Percentiles rank a stretch among this genome's conserved stretches.
phyloP scores from a whole-genome alignment of 1,139 yeast genomes.

The Saccharomyces pastorianus region DNA sequence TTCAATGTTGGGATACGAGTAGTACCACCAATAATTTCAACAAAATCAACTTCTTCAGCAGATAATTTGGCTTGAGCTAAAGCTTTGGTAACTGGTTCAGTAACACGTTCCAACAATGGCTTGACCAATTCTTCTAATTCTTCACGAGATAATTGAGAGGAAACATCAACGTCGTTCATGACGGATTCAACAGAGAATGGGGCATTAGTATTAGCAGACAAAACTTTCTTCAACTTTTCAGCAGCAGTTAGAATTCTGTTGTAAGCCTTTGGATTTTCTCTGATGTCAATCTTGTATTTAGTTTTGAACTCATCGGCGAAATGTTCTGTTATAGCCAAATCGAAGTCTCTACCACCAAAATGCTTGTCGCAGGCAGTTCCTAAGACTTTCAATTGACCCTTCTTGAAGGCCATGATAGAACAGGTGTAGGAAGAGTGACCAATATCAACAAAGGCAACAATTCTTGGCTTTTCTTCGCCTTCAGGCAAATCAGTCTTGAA shows the following conservation, averaged over 20 bases:
- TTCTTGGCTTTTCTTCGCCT: conserved; percentile 63
- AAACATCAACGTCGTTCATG: conserved; percentile 94
- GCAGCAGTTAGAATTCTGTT: conserved; percentile 85
- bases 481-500: conserved; percentile 91
- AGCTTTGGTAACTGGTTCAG: conserved; percentile 72
- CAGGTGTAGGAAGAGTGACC: conserved; percentile 95
- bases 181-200: conserved; percentile 92
- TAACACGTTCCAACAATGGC: conserved; percentile 70
- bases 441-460: conserved; percentile 87
- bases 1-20: conserved; percentile 93
- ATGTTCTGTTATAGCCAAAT: conserved; percentile 84
- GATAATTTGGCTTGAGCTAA: conserved; percentile 69
- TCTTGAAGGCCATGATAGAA: conserved; percentile 81
- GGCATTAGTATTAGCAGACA: conserved; percentile 90
- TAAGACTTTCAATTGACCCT: conserved; percentile 87
- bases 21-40: conserved; percentile 95
- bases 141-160: conserved; percentile 80
- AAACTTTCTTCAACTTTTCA: conserved; percentile 88
- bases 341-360: conserved; percentile 97
- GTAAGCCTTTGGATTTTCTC: conserved; percentile 86
- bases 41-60: conserved; percentile 68
- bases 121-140: conserved; percentile 81
- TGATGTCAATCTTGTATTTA: conserved; percentile 88
- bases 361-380: conserved; percentile 89
- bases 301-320: conserved; percentile 83